Conservation (phyloP, 768 basidiomycete species). For the Sporobolomyces roseus region DNA sequence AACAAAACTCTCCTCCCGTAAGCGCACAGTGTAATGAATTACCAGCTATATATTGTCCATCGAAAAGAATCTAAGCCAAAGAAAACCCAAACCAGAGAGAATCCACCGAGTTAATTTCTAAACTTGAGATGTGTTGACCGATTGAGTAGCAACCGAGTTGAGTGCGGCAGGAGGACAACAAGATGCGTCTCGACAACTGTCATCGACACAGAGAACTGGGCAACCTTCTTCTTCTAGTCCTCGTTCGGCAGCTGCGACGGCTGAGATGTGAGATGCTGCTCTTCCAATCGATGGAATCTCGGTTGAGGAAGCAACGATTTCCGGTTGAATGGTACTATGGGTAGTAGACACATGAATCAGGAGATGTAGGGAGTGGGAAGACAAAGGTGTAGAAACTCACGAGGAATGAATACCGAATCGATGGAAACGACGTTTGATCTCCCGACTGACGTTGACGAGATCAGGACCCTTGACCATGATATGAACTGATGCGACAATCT, state of each 20-base stretch:
- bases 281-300: not conserved
- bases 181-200: constrained; percentile 27
- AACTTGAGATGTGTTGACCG: constrained; percentile 9
- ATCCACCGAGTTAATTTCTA: no score
- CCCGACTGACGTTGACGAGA: constrained; percentile 83
- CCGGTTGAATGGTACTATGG: constrained; percentile 44
- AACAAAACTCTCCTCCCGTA: no score
- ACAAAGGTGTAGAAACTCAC: constrained; percentile 16
- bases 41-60: no score
- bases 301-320: constrained; percentile 26
- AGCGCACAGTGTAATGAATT: no score
- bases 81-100: no score
- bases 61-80: no score
- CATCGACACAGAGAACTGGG: constrained; percentile 41
- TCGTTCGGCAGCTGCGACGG: constrained; percentile 15
- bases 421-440: constrained; percentile 80
- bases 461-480: constrained; percentile 76
- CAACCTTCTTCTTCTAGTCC: constrained; percentile 35
- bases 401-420: constrained; percentile 85
- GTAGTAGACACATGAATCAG: not conserved
- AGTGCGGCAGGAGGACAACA: constrained; percentile 40
- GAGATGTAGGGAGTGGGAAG: not conserved
- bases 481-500: constrained; percentile 92
- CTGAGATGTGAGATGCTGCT: constrained; percentile 15
- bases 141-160: constrained; percentile 3